Base-by-base conservation (phyloP, 495 filamentous ascomycete species). In the Penicillium paradoxum region DNA sequence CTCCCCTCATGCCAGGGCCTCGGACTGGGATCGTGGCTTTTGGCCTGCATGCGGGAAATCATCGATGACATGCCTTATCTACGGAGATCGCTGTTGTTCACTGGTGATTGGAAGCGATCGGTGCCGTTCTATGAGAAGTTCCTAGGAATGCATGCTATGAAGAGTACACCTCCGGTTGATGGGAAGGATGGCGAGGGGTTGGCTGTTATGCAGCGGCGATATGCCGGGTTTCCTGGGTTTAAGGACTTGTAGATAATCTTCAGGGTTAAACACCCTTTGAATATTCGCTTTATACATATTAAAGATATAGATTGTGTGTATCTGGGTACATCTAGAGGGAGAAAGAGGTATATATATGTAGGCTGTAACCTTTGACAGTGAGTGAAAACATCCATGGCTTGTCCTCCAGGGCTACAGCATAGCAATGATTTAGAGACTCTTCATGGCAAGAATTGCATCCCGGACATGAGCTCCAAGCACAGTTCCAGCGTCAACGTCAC, bases 21-120 rank as follows among this genome's bases (percentile, higher is more conserved):
- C n/a, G 85, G 85, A 0, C 71, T 90, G 0, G 85, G 79, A 0
- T 70, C 62, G 9, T 90, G 83, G 83, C 61, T 88, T 55, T 75
- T 86, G 53, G 49, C 57, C 13, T 83, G 82, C 50, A 62, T 83
- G 13, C 68, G 79, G 42, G 82, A 88, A 54, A 43, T 75, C 1
- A 46, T 87, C 19, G 53, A 68, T 14, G 53, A 54, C 1, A 79
- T 86, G 76, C 78, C 81, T 11, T 63, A 76, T 51, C 56, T 89
- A 50, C 63, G 85, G 45, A 60, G 80, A 54, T 60, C 73, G 17
- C 58, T 84, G 57, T 51, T 88, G 38, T 51, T 83, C 24, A 79
- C 80, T 5, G 45, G 65, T 24, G 56, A 63, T 56, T 36, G 72
- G 64, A 27, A 66, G 65, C 34, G 62, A 64, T 53, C 51, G 3